Conservation (phyloP, 2,329 filamentous ascomycete genomes). For the Aspergillus ustus region DNA sequence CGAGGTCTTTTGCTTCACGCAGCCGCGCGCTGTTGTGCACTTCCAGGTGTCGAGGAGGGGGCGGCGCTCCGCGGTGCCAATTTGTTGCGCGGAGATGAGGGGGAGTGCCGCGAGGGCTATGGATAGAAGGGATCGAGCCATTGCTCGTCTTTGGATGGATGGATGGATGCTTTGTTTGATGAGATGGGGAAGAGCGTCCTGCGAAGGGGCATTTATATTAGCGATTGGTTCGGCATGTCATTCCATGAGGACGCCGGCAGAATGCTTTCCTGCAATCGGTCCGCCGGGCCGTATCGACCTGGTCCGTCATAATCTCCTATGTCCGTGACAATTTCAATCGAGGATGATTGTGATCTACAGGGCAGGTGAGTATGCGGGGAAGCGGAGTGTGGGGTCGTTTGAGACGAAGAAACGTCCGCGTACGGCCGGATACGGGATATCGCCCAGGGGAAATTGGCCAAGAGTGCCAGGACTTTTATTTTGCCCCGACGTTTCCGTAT, state of each 20-base stretch:
- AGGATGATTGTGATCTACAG: not conserved
- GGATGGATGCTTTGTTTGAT: not conserved
- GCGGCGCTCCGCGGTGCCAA: constrained; percentile 56
- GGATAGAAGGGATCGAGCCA: constrained; percentile 22
- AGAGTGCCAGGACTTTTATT: not conserved
- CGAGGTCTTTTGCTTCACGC: constrained; percentile 54
- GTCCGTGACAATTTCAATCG: not conserved
- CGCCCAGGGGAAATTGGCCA: not conserved
- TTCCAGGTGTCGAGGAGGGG: constrained; percentile 56
- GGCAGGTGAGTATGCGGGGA: not conserved
- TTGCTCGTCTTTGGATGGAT: constrained; percentile 1
- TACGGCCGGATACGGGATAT: not conserved
- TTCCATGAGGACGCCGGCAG: not conserved
- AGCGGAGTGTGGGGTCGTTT: not conserved
- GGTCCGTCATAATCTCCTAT: not conserved
- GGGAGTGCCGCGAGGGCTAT: constrained; percentile 38
- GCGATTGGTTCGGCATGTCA: not conserved
- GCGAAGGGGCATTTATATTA: not conserved
- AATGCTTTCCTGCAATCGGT: not conserved
- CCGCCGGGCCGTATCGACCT: not conserved
- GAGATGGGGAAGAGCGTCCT: no score
- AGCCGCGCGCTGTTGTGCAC: constrained; percentile 55
- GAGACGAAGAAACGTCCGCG: not conserved
- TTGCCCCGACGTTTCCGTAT: no score
- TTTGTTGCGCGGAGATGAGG: constrained; percentile 56